Percentiles rank a stretch among this genome's conserved stretches.
phyloP scores from a whole-genome alignment of 2,329 filamentous ascomycete species.

The Ophiosphaerella herpotricha region DNA sequence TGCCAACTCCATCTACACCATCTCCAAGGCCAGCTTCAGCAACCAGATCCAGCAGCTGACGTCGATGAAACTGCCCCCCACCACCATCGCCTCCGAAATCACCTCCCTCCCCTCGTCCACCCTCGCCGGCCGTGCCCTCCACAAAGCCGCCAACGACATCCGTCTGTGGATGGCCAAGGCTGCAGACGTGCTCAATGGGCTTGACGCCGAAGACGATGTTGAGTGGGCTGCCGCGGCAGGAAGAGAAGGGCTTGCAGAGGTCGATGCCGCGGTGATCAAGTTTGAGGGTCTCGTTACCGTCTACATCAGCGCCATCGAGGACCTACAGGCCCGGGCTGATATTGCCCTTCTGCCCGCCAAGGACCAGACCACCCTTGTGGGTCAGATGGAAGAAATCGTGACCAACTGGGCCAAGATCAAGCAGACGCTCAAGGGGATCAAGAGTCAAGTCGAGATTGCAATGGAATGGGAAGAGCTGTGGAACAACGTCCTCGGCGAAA shows the following conservation, averaged over 20 bases:
- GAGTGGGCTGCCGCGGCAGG: constrained; percentile 94
- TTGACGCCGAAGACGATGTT: constrained; percentile 95
- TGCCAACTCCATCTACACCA: constrained; percentile 87
- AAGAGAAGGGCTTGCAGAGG: constrained; percentile 73
- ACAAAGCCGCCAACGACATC: constrained; percentile 89
- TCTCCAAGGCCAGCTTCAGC: constrained; percentile 89
- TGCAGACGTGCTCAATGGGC: constrained; percentile 80
- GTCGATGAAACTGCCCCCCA: constrained; percentile 84
- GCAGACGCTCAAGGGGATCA: constrained; percentile 74
- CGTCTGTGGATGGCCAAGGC: constrained; percentile 92
- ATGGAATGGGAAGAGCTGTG: constrained; percentile 99
- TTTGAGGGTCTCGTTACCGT: constrained; percentile 91
- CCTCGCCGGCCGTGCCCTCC: constrained; percentile 79
- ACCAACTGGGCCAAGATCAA: constrained; percentile 85
- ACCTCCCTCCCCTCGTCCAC: constrained; percentile 82
- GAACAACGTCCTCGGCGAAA: constrained; percentile 91
- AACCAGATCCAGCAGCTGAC: constrained; percentile 92
- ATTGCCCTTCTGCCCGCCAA: constrained; percentile 71
- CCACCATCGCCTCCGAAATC: constrained; percentile 81
- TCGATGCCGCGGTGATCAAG: constrained; percentile 72
- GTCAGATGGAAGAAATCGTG: constrained; percentile 87
- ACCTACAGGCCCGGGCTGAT: constrained; percentile 79
- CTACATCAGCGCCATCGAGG: constrained; percentile 92
- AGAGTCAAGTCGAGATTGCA: constrained; percentile 89
- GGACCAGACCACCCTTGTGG: constrained; percentile 75